These are phyloP conservation scores for Diaporthe destruens DNA, from an alignment of 2,329 filamentous ascomycete species.

Conservation along the genomic window DNA sequence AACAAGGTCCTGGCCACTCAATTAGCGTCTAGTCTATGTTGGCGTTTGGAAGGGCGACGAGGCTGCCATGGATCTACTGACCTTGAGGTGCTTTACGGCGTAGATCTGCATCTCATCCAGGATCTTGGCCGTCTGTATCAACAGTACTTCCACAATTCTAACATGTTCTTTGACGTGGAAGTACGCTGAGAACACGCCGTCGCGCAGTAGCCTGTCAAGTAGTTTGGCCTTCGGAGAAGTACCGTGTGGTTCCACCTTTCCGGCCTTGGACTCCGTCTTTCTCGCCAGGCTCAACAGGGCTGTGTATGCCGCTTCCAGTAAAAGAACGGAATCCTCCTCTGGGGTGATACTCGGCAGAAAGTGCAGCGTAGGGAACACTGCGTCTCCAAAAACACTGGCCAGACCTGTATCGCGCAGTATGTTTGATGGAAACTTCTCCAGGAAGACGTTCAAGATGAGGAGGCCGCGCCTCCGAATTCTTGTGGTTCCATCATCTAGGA, in stretches of 20 bases:
- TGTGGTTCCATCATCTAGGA: constrained; percentile 73
- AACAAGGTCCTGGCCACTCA: constrained; percentile 68
- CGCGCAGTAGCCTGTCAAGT: constrained; percentile 67
- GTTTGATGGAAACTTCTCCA: constrained; percentile 64
- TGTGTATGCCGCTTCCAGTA: constrained; percentile 76
- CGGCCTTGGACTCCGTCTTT: constrained; percentile 49
- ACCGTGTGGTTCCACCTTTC: constrained; percentile 36
- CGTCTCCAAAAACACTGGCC: constrained; percentile 75
- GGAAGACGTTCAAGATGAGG: constrained; percentile 64
- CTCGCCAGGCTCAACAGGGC: constrained; percentile 72
- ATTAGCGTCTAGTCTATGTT: constrained; percentile 29
- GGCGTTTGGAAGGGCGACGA: constrained; percentile 39
- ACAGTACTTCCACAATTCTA: constrained; percentile 67
- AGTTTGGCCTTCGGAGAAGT: constrained; percentile 51
- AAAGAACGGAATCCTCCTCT: constrained; percentile 73
- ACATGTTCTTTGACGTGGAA: constrained; percentile 71
- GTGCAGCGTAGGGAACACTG: constrained; percentile 78
- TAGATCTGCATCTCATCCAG: constrained; percentile 71
- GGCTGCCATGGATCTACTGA: constrained; percentile 54
- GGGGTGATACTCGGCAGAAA: constrained; percentile 83
- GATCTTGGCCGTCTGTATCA: constrained; percentile 62
- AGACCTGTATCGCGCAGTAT: constrained; percentile 75
- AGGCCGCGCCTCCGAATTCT: constrained; percentile 69
- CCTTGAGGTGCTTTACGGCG: constrained; percentile 76
- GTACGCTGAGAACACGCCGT: constrained; percentile 67